Conservation (phyloP, 2,329 filamentous ascomycete species). For the Pseudopyrenochaeta lycopersici region DNA sequence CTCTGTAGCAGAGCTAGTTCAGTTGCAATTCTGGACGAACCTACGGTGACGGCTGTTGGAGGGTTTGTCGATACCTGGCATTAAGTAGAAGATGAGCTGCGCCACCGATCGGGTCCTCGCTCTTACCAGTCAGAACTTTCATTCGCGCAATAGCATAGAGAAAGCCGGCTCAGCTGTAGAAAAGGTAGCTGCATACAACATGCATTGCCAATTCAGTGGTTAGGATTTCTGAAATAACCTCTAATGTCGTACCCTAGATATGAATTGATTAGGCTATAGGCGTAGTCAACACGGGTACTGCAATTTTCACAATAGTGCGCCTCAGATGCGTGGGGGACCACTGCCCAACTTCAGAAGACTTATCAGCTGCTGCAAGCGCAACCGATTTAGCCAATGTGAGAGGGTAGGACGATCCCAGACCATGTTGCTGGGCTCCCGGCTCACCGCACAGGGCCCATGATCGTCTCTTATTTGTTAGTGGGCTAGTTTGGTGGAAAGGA, state of each 20-base stretch:
- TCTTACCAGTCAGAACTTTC: conserved; percentile 6
- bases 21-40: conserved; percentile 41
- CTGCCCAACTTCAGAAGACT: conserved; percentile 8
- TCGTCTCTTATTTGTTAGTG: conserved; percentile 22
- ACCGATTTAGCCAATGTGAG: conserved; percentile 30
- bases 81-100: conserved; percentile 6
- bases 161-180: conserved; percentile 9
- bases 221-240: conserved; percentile 2
- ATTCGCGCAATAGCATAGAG: conserved; percentile 13
- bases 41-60: conserved; percentile 14
- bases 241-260: conserved; percentile 2
- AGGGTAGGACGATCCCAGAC: conserved; percentile 34
- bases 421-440: conserved; percentile 40
- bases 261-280: background rate
- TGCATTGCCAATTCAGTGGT: conserved; percentile 12
- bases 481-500: conserved; percentile 20
- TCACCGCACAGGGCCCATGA: conserved; percentile 37
- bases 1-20: conserved; percentile 35
- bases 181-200: conserved; percentile 21
- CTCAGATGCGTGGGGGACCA: conserved; percentile 16
- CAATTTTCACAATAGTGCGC: conserved; percentile 9
- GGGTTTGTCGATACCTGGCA: background rate
- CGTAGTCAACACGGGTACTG: background rate
- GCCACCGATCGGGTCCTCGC: conserved; percentile 9
- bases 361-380: conserved; percentile 40